Base-by-base conservation (phyloP, 2,329 filamentous ascomycete species). In the Lasiodiplodia sp. region DNA sequence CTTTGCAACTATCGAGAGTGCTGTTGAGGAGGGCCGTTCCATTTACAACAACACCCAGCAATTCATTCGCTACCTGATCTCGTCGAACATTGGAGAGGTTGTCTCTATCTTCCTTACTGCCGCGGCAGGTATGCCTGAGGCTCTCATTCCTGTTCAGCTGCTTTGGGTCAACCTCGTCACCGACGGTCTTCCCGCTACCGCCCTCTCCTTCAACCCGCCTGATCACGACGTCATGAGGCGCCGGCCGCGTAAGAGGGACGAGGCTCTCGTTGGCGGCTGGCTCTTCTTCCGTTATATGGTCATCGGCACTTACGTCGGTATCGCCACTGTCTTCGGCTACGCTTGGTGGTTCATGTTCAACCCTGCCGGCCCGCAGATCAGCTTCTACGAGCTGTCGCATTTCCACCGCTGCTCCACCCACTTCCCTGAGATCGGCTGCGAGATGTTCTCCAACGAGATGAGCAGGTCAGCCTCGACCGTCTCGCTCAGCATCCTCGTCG, bases 261-360 rank as follows among this genome's bases (percentile, higher is more conserved):
- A 99, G 82, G 84, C 92, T 7, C 90, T 99, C 63, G 95, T 99
- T 66, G 91, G 93, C 55, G 94, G 94, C 69, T 99, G 96, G 96
- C 84, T 99, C 49, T 97, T 99, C 85, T 94, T 98, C 87, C 90
- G 96, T 66, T 99, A 99, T 82, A 90, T 99, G 85, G 90, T 98
- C 62, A 96, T 99, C 74, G 96, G 96, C 70, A 93, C 90, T 10
- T 99, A 99, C 72, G 96, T 99, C 69, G 96, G 96, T 78, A 86
- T 93, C 51, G 96, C 96, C 66, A 99, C 96, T 3, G 96, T 99
- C 23, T 94, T 91, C 76, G 96, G 96, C 56, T 99, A 99, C 78
- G 95, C 93, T n/a, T 99, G 96, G 96, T 99, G 94, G 93, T 99
- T 98, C 86, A 94, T 99, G 91, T 97, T 92, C 85, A 95, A 98